Conservation (phyloP, 805 yeast species). For the Candida adriatica region DNA sequence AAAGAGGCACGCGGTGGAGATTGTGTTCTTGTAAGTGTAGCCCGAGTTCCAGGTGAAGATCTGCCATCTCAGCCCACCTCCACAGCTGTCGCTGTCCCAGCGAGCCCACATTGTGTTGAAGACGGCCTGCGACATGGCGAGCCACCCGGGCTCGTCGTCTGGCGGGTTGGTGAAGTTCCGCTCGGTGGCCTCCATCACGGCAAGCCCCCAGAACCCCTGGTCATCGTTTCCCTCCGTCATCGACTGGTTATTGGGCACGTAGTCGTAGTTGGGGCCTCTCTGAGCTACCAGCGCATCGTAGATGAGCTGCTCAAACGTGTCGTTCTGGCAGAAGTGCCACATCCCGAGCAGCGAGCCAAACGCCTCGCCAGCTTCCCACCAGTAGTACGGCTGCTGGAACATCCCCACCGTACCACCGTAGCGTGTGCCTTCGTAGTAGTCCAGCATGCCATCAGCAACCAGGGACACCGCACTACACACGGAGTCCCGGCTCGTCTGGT, state of each 20-base stretch:
- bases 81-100: slow-evolving; percentile 52
- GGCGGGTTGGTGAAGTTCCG: slow-evolving; percentile 50
- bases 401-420: slow-evolving; percentile 67
- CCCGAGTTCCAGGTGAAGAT: slow-evolving; percentile 67
- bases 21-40: slow-evolving; percentile 57
- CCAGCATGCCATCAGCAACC: slow-evolving; percentile 56
- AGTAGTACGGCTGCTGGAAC: slow-evolving; percentile 71
- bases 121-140: slow-evolving; percentile 53
- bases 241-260: slow-evolving; percentile 56
- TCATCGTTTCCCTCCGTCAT: slow-evolving; percentile 71
- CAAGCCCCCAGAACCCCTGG: slow-evolving; percentile 69
- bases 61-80: slow-evolving; percentile 70
- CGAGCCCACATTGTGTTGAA: slow-evolving; percentile 56
- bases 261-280: slow-evolving; percentile 43
- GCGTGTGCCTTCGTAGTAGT: slow-evolving; percentile 58
- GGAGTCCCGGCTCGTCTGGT: slow-evolving; percentile 34
- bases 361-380: slow-evolving; percentile 95
- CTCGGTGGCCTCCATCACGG: slow-evolving; percentile 59
- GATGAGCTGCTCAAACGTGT: slow-evolving; percentile 52
- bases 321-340: slow-evolving; percentile 64
- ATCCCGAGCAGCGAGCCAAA: slow-evolving; percentile 63
- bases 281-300: slow-evolving; percentile 48
- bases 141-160: slow-evolving; percentile 45
- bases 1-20: slow-evolving; percentile 57
- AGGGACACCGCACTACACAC: slow-evolving; percentile 52